Conservation (phyloP, 345 rosid species). For the Citrus inodora region DNA sequence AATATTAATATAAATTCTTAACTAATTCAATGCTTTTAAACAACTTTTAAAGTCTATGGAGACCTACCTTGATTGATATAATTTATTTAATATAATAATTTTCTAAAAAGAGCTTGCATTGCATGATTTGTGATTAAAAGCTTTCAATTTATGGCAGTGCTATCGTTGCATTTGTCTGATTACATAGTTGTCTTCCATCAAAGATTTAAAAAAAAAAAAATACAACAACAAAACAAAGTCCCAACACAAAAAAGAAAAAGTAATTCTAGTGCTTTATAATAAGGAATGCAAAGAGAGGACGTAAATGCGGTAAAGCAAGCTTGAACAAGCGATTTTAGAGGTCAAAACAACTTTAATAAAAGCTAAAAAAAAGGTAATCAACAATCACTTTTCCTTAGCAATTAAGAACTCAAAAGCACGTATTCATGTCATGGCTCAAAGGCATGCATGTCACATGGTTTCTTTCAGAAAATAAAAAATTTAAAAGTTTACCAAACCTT, state of each 20-base stretch:
- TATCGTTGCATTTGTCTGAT: no score
- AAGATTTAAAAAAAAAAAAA: background rate
- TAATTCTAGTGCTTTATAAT: background rate
- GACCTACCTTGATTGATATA: no score
- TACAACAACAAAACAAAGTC: background rate
- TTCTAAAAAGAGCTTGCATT: no score
- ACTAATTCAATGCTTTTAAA: no score
- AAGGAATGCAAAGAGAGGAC: background rate
- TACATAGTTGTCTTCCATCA: background rate
- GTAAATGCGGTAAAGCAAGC: background rate
- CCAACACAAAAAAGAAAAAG: background rate
- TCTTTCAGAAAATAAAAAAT: background rate
- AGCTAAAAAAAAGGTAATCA: background rate
- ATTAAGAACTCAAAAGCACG: constrained; percentile 6
- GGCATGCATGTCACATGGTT: background rate
- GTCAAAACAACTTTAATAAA: background rate
- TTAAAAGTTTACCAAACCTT: background rate
- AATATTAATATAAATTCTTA: no score
- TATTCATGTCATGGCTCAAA: background rate
- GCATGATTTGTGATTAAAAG: no score
- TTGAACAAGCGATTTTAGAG: background rate
- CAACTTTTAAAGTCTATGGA: no score
- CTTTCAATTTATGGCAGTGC: no score
- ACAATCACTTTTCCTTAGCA: constrained; percentile 3
- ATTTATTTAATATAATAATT: no score